Conservation (phyloP, 176 grass and related monocot species). For the Eleusine indica region DNA sequence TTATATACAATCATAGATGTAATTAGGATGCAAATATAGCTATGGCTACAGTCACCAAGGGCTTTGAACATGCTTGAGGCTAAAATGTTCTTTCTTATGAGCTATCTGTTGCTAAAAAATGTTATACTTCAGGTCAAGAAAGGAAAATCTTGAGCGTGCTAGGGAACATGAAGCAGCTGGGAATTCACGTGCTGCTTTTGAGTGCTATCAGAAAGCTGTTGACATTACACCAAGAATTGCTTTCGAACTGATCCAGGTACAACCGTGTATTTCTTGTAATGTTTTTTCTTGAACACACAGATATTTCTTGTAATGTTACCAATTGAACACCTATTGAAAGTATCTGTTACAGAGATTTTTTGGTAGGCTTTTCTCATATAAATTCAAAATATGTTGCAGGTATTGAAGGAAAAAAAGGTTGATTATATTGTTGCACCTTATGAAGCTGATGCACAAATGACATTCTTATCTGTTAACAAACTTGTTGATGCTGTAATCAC, state of each 20-base stretch:
- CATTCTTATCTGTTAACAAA: constrained; percentile 94
- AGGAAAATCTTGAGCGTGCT: constrained; percentile 91
- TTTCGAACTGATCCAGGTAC: constrained; percentile 82
- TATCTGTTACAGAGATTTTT: not conserved
- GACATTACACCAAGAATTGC: constrained; percentile 95
- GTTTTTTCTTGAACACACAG: not conserved
- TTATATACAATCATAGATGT: constrained; percentile 23
- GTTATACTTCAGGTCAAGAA: constrained; percentile 58
- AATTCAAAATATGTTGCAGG: constrained; percentile 55
- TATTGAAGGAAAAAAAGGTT: constrained; percentile 82
- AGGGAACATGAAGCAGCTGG: constrained; percentile 86
- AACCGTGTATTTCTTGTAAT: constrained; percentile 25
- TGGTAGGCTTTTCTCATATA: constrained; percentile 5
- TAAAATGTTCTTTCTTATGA: not conserved
- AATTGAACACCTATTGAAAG: not conserved
- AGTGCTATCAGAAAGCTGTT: constrained; percentile 97
- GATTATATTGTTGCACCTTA: constrained; percentile 98
- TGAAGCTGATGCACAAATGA: constrained; percentile 97
- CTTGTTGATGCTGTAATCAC: constrained; percentile 97
- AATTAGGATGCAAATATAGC: not conserved
- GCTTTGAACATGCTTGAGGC: not conserved
- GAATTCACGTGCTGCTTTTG: constrained; percentile 82
- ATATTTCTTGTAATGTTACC: constrained; percentile 27
- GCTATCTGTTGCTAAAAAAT: constrained; percentile 23
- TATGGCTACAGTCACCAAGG: not conserved